Conservation (phyloP, 345 rosid species). For the Populus alba region DNA sequence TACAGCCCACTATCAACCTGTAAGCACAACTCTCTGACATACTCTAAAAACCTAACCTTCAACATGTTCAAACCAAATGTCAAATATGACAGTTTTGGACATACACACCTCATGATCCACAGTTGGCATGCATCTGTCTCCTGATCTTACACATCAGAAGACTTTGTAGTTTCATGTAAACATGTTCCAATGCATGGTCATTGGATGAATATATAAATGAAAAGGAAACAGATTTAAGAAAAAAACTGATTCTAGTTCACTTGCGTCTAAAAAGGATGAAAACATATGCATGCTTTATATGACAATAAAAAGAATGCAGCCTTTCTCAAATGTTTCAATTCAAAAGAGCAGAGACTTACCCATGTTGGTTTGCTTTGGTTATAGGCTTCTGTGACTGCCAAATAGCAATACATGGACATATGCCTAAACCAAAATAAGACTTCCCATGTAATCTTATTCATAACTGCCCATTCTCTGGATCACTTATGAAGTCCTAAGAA, state of each 20-base stretch:
- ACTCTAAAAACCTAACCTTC: background rate
- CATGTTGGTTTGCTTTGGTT: background rate
- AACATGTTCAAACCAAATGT: background rate
- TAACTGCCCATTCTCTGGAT: background rate
- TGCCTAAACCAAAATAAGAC: background rate
- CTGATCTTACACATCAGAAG: background rate
- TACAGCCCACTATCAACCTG: background rate
- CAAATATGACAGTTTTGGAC: background rate
- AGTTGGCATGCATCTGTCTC: background rate
- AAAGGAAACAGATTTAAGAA: background rate
- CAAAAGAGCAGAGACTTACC: background rate
- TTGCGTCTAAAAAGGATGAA: too few species aligned
- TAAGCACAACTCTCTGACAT: background rate
- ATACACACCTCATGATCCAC: constrained; percentile 14
- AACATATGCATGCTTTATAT: too few species aligned
- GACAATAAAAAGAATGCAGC: background rate
- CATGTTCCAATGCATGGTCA: background rate
- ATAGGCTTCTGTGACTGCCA: too few species aligned
- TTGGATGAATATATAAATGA: background rate
- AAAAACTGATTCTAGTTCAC: too few species aligned
- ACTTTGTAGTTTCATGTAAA: background rate
- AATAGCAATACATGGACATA: background rate
- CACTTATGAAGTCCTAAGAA: too few species aligned
- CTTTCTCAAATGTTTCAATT: background rate
- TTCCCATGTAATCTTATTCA: background rate